A percentile compares a stretch with the other conserved stretches of the same genome.
Evolutionary conservation across 495 filamentous ascomycete species (phyloP).

Genomic region (Podospora pseudocomata): DNA sequence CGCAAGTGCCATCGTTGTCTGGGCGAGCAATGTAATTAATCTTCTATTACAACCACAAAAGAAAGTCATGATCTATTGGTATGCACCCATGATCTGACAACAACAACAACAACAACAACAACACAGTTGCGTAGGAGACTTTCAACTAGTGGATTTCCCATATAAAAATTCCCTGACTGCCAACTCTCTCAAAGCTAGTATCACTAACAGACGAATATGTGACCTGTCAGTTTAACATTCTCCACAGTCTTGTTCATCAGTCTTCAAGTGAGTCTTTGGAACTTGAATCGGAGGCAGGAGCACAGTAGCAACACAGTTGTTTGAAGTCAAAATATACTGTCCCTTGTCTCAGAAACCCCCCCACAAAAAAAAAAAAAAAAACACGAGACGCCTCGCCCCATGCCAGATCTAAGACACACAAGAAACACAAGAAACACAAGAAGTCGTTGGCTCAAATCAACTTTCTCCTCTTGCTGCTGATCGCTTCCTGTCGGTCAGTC

Average conservation of each 20-base stretch:
- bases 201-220: no score
- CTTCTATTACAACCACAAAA: no score
- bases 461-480: neutral
- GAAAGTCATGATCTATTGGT: neutral
- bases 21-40: neutral
- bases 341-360: neutral
- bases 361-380: neutral
- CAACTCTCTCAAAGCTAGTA: neutral
- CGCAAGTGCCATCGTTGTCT: neutral
- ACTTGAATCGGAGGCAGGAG: no score
- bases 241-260: no score
- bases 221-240: no score
- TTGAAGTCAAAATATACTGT: no score
- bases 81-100: neutral
- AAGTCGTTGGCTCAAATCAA: neutral
- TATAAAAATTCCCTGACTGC: neutral
- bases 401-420: slow-evolving; percentile 4
- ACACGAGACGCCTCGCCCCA: neutral
- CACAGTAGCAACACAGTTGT: no score
- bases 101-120: neutral
- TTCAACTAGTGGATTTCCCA: no score
- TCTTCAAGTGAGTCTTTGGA: no score
- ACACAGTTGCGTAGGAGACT: neutral
- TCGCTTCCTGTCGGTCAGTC: neutral
- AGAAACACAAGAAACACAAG: neutral